Evolutionary conservation across 345 rosid genomes (phyloP).

Genomic region (Heritiera fomes): DNA sequence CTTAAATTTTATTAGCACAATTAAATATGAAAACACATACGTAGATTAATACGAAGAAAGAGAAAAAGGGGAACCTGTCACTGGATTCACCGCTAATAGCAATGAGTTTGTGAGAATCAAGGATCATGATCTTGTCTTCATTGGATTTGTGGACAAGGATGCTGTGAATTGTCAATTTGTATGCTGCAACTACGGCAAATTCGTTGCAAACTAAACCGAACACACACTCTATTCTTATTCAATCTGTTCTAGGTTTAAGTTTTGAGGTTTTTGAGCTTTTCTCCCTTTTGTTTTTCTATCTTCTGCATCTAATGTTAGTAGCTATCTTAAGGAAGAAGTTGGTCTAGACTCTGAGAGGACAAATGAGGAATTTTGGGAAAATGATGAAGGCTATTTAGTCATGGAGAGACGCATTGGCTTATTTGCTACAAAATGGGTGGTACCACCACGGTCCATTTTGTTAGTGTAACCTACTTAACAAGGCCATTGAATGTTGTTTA

Average conservation of each 20-base stretch:
- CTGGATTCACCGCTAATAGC: constrained; percentile 98
- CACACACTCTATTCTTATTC: constrained; percentile 72
- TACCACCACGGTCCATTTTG: background rate
- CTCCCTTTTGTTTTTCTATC: background rate
- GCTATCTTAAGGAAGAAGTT: constrained; percentile 37
- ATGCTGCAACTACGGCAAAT: constrained; percentile 76
- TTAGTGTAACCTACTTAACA: background rate
- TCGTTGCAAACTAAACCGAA: constrained; percentile 88
- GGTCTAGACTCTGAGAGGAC: background rate
- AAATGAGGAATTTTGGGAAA: background rate
- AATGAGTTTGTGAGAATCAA: constrained; percentile 88
- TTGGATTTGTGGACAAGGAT: constrained; percentile 85
- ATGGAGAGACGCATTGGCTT: background rate
- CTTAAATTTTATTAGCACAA: background rate
- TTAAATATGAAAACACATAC: background rate
- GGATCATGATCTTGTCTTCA: constrained; percentile 93
- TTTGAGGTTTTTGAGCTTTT: background rate
- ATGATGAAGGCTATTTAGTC: background rate
- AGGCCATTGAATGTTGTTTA: too few relatives aligned
- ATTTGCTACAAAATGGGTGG: background rate
- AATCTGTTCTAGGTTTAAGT: constrained; percentile 21
- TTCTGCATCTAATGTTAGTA: background rate
- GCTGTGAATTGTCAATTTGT: constrained; percentile 85
- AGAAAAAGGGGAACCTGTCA: constrained; percentile 50
- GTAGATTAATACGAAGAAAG: background rate